Conservation (phyloP, 495 filamentous ascomycete genomes). For the Penicillium ucsense region DNA sequence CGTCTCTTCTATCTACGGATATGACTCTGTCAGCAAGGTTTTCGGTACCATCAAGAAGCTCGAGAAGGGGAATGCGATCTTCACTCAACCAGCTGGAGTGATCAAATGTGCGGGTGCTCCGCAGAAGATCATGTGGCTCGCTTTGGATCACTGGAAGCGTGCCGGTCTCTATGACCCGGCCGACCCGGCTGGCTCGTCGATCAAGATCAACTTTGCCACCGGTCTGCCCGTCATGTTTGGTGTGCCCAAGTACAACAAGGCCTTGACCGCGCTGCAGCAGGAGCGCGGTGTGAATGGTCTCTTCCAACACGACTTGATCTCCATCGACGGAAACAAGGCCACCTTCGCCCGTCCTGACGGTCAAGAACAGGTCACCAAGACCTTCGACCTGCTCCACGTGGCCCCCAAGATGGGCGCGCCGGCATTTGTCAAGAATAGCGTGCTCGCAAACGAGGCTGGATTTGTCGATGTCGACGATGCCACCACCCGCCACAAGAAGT, state of each 20-base stretch:
- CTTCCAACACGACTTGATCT: constrained; percentile 57
- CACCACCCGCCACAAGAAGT: constrained; percentile 54
- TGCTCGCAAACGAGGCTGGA: constrained; percentile 49
- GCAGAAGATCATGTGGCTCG: constrained; percentile 65
- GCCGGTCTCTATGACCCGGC: constrained; percentile 46
- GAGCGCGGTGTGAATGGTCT: constrained; percentile 55
- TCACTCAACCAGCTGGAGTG: constrained; percentile 57
- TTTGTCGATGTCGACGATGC: constrained; percentile 55
- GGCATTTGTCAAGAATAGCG: constrained; percentile 47
- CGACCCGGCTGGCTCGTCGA: constrained; percentile 32
- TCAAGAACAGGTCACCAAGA: constrained; percentile 33
- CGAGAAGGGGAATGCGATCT: constrained; percentile 49
- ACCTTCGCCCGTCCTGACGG: constrained; percentile 40
- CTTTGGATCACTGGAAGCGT: constrained; percentile 53
- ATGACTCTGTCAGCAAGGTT: constrained; percentile 50
- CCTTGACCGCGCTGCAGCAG: constrained; percentile 50
- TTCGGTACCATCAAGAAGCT: constrained; percentile 46
- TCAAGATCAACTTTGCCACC: constrained; percentile 56
- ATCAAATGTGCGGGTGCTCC: constrained; percentile 64
- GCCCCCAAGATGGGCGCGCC: constrained; percentile 54
- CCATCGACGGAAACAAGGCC: constrained; percentile 47
- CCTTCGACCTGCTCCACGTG: constrained; percentile 53
- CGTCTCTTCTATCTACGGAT: constrained; percentile 58
- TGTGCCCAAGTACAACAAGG: constrained; percentile 57
- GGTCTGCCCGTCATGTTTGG: constrained; percentile 56